Evolutionary conservation across 345 rosid genomes (phyloP), one percentile per base, ranked within the genome.

Genomic region (Brassica carinata): DNA sequence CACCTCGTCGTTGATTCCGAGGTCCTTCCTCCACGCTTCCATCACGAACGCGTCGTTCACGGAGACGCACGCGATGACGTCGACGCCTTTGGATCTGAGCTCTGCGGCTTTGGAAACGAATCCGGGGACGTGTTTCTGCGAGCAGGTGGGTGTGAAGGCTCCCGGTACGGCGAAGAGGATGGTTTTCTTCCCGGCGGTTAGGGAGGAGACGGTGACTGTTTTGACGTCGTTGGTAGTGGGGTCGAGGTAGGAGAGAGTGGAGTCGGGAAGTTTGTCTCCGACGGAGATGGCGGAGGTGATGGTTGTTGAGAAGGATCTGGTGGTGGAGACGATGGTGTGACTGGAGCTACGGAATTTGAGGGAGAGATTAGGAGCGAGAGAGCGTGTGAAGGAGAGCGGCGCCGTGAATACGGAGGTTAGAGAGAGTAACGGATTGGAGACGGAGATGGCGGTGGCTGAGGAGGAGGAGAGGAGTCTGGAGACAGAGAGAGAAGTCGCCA

Each of bases 71-170:
- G 95, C 97, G 81, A 94, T 89, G 10, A 88, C 87, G 65, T 89
- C 94, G 8, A 94, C 83, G 15, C 98, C 95, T 74, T 92, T 92
- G 38, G 97, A 79, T 82, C 88, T 92, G 67, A 92, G 88, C 79
- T 92, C 97, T 8, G 78, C 87, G 0, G 91, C 86, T 26, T 90
- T 92, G 66, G 91, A 92, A 14, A 91, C 90, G 89, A 92, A 94
- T 9, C 97, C 91, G 0, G 98, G 97, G 26, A 91, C 91, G 85
- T 94, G 98, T 71, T 94, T 92, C 75, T 92, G 98, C 0, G 97
- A 92, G 78, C 97, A 94, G 7, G 97, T 94, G 13, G 97, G 97
- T 0, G 98, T 94, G 87, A 94, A 94, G 7, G 98, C 98, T 6
- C 97, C 97, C 0, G 97, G 97, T 27, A 94, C 94, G 38, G 97